These are phyloP conservation scores for Cyanidioschyzon merolae DNA, from an alignment of 23 red algal genomes.

Conservation along the genomic window DNA sequence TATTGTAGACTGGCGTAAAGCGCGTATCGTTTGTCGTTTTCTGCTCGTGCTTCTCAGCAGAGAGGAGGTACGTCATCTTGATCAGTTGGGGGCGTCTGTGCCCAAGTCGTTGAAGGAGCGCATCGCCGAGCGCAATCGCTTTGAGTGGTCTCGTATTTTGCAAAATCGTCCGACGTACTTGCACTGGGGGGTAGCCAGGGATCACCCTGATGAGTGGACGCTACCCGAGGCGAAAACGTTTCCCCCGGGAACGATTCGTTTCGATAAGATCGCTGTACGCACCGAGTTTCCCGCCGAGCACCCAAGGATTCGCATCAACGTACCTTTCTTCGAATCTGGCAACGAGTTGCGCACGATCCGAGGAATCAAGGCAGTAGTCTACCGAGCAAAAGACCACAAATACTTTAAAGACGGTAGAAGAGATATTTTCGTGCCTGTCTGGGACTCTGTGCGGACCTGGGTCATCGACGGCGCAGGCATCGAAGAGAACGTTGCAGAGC, in stretches of 20 bases:
- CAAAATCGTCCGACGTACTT: neutral
- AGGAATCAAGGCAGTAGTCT: slow-evolving; percentile 6
- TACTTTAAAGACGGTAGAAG: slow-evolving; percentile 4
- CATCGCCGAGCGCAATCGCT: neutral
- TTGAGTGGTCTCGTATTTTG: neutral
- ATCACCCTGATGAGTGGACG: neutral
- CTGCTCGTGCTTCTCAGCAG: neutral
- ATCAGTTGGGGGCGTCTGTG: neutral
- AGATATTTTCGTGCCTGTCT: slow-evolving; percentile 7
- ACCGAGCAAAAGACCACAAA: neutral
- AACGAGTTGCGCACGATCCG: neutral
- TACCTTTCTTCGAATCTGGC: neutral
- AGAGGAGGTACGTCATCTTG: neutral
- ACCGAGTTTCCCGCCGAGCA: neutral
- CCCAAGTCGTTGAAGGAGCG: neutral
- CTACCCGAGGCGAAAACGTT: neutral
- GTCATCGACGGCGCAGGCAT: neutral
- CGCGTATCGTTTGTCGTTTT: slow-evolving; percentile 10
- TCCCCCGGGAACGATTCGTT: neutral
- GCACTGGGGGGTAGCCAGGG: slow-evolving; percentile 5
- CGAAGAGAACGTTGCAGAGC: neutral
- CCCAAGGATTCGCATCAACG: neutral
- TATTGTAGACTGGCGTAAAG: neutral
- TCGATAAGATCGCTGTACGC: neutral
- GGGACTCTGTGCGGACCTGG: slow-evolving; percentile 8